A percentile compares a stretch with the other conserved stretches of the same genome.
phyloP scores from a whole-genome alignment of 306 rosid genomes.

The Astragalus glycyphyllos region DNA sequence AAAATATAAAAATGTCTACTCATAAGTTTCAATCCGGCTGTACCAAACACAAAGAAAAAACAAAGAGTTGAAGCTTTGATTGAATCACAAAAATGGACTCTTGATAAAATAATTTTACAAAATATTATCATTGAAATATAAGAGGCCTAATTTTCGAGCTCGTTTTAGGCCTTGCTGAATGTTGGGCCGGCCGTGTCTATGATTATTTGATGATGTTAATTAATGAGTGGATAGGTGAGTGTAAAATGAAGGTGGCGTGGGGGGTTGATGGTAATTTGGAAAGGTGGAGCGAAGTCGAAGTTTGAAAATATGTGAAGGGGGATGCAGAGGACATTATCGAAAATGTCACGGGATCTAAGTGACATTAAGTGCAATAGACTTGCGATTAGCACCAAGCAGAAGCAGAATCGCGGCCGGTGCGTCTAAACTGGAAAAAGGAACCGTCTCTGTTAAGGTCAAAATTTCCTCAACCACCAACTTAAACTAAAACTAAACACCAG shows the following conservation, averaged over 20 bases:
- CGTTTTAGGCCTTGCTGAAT: too few relatives aligned
- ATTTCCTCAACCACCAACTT: conserved; percentile 41
- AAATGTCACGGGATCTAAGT: conserved; percentile 26
- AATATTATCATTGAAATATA: too few relatives aligned
- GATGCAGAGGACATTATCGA: conserved; percentile 28
- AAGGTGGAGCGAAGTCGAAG: conserved; percentile 32
- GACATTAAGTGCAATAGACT: conserved; percentile 41
- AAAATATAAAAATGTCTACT: too few relatives aligned
- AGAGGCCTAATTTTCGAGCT: too few relatives aligned
- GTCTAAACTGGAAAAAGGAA: conserved; percentile 45
- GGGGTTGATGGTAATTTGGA: conserved; percentile 38
- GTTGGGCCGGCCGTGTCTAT: too few relatives aligned
- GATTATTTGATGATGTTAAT: too few relatives aligned
- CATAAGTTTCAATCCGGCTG: too few relatives aligned
- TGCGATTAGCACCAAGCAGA: conserved; percentile 54
- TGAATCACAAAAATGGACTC: too few relatives aligned
- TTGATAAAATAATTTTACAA: too few relatives aligned
- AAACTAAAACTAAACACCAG: conserved; percentile 35
- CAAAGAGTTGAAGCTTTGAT: too few relatives aligned
- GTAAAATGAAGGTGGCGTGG: not conserved
- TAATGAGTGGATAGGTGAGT: not conserved
- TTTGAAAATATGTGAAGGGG: conserved; percentile 37
- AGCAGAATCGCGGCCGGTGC: conserved; percentile 31
- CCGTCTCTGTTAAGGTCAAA: conserved; percentile 72
- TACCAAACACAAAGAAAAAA: too few relatives aligned